Conservation (phyloP, 495 filamentous ascomycete genomes). For the Tuber aestivum region DNA sequence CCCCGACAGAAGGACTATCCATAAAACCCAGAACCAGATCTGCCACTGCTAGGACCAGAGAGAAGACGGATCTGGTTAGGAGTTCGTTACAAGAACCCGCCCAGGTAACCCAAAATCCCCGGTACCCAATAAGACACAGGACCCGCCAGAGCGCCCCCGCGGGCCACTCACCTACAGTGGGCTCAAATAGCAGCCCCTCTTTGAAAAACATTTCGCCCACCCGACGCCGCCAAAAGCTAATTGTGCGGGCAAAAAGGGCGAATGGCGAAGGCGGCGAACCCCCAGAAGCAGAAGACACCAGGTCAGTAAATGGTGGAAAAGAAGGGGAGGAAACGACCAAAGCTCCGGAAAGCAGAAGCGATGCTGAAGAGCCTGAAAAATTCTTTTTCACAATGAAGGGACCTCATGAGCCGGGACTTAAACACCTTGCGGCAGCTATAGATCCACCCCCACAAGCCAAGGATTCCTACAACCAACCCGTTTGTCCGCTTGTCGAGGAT, state of each 20-base stretch:
- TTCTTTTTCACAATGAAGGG: not conserved
- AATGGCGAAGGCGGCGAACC: not conserved
- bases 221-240: not conserved
- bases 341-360: not conserved
- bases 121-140: not conserved
- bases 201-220: not conserved
- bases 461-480: not conserved
- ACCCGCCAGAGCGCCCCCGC: not conserved
- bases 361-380: not conserved
- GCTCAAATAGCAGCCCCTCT: not conserved
- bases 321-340: not conserved
- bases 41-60: not conserved
- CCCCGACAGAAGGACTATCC: not conserved
- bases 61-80: not conserved
- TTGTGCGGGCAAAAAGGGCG: not conserved
- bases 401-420: not conserved
- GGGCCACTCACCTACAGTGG: not conserved
- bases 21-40: not conserved
- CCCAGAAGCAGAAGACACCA: not conserved
- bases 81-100: not conserved
- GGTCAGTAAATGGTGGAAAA: not conserved
- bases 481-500: not conserved
- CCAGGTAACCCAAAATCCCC: not conserved
- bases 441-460: not conserved
- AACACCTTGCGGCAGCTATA: not conserved